These are phyloP conservation scores for Tetrahymena thermophila DNA, from an alignment of 73 alveolate species.

Conservation along the genomic window DNA sequence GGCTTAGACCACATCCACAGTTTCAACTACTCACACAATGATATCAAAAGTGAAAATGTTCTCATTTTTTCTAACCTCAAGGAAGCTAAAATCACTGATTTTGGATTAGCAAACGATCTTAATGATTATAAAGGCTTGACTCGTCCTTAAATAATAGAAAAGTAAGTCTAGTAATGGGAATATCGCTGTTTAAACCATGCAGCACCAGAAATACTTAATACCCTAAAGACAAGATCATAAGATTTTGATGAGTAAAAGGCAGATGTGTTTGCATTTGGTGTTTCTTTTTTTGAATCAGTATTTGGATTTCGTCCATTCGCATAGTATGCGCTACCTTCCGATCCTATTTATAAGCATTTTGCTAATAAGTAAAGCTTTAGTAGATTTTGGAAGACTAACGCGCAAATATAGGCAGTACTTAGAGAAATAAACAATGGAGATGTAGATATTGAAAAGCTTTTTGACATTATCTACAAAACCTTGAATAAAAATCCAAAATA, in stretches of 20 bases:
- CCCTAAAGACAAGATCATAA: neutral
- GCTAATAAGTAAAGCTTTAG: neutral
- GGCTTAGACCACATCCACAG: constrained; percentile 1
- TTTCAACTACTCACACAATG: neutral
- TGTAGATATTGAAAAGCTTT: neutral
- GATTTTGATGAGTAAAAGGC: neutral
- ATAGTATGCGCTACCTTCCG: neutral
- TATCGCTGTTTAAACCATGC: neutral
- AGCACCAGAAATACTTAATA: neutral
- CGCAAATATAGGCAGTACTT: neutral
- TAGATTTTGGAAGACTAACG: neutral
- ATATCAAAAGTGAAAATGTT: neutral
- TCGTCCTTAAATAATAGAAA: neutral
- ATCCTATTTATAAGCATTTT: neutral
- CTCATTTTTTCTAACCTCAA: neutral
- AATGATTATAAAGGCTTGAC: neutral
- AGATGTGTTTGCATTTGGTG: neutral
- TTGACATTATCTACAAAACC: neutral
- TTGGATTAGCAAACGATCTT: neutral
- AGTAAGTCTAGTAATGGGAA: neutral
- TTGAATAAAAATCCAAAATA: neutral
- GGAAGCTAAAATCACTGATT: neutral
- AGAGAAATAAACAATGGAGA: neutral
- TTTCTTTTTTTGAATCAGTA: neutral
- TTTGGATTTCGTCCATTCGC: neutral